Evolutionary conservation across 495 filamentous ascomycete species (phyloP).

Genomic region (Immersiella caudata): DNA sequence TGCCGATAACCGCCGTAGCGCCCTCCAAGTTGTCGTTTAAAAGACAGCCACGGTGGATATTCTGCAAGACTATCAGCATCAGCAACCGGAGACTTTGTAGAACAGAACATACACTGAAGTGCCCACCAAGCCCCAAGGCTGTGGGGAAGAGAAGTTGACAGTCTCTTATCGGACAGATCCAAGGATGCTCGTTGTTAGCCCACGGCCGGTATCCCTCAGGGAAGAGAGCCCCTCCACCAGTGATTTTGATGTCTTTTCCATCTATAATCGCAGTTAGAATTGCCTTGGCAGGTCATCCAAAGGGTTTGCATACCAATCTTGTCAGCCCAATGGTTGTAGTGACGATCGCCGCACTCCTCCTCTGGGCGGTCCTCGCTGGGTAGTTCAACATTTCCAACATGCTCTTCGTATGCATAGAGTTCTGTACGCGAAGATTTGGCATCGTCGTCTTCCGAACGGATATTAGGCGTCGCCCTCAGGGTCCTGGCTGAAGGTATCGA

Average conservation of each 20-base stretch:
- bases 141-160: slow-evolving; percentile 22
- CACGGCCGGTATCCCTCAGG: slow-evolving; percentile 27
- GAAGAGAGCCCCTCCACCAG: slow-evolving; percentile 21
- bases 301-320: background rate
- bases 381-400: background rate
- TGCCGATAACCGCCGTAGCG: slow-evolving; percentile 22
- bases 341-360: background rate
- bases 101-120: slow-evolving; percentile 33
- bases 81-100: no score
- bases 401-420: background rate
- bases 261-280: background rate
- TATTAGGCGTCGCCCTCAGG: no score
- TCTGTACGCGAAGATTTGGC: background rate
- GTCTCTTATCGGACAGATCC: slow-evolving; percentile 27
- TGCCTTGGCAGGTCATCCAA: background rate
- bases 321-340: background rate
- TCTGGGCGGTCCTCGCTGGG: background rate
- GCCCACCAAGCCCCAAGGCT: slow-evolving; percentile 22
- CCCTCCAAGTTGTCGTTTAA: slow-evolving; percentile 32
- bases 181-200: slow-evolving; percentile 15
- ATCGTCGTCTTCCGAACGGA: no score
- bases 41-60: slow-evolving; percentile 25
- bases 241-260: background rate
- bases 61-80: background rate
- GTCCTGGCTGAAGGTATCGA: no score